Evolutionary conservation across 352 stramenopile genomes (phyloP).

Genomic region (Peronospora destructor): DNA sequence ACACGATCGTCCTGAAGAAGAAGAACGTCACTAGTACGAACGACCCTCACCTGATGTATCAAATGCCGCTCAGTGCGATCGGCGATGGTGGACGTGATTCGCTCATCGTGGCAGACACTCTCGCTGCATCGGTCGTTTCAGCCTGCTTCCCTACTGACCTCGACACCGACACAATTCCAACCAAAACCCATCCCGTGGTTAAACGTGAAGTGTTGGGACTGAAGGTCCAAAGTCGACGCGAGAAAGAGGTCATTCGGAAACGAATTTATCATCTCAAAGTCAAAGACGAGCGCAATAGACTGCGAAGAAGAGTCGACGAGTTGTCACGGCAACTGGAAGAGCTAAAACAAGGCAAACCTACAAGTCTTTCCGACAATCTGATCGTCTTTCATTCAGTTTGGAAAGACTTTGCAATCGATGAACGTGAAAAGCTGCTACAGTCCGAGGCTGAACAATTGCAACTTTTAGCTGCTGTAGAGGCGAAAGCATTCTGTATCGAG

Average conservation of each 20-base stretch:
- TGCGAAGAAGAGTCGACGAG: constrained; percentile 10
- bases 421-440: constrained; percentile 8
- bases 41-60: not conserved
- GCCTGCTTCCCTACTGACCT: not conserved
- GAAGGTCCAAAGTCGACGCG: constrained; percentile 1
- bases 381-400: not conserved
- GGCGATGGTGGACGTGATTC: not conserved
- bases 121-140: not conserved
- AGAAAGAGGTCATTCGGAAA: constrained; percentile 16
- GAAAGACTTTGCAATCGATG: constrained; percentile 2
- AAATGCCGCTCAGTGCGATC: not conserved
- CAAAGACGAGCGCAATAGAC: constrained; percentile 8
- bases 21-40: not conserved
- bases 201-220: not conserved
- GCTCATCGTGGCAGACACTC: not conserved
- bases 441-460: constrained; percentile 11
- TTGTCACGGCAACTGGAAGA: constrained; percentile 8
- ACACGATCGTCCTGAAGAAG: not conserved
- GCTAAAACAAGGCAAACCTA: constrained; percentile 4
- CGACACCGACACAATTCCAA: not conserved
- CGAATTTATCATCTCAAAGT: constrained; percentile 11
- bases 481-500: constrained; percentile 11
- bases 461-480: constrained; percentile 6
- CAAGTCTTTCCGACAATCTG: not conserved
- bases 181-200: not conserved